Conservation (phyloP, 1,139 yeast species). For the Komagataea norvegica region DNA sequence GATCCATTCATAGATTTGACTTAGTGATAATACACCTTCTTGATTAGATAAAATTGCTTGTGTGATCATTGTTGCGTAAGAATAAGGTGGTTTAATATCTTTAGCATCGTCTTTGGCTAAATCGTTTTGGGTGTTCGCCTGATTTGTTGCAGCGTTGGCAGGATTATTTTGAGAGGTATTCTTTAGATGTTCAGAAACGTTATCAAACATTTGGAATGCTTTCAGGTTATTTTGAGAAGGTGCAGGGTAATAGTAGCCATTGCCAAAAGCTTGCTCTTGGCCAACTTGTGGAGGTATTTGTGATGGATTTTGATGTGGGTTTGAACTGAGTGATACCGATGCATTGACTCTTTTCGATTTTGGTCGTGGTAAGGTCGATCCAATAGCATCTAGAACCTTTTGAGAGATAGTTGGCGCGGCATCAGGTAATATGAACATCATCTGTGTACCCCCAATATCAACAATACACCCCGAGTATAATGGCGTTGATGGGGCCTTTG, state of each 20-base stretch:
- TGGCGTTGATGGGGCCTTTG: conserved; percentile 43
- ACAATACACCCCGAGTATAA: conserved; percentile 81
- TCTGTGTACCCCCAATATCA: conserved; percentile 95
- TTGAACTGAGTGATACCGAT: neutral
- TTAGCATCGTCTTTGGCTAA: conserved; percentile 85
- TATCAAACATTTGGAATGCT: conserved; percentile 53
- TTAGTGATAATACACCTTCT: conserved; percentile 82
- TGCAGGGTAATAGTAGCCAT: conserved; percentile 10
- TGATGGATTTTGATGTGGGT: neutral
- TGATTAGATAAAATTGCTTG: conserved; percentile 88
- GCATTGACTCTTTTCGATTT: conserved; percentile 24
- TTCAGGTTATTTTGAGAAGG: conserved; percentile 27
- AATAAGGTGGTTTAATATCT: conserved; percentile 93
- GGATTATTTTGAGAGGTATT: conserved; percentile 3
- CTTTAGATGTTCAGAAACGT: conserved; percentile 20
- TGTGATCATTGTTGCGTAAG: conserved; percentile 97
- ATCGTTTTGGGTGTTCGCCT: conserved; percentile 25
- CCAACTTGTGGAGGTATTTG: neutral
- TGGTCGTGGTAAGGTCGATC: conserved; percentile 31
- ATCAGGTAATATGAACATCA: conserved; percentile 97
- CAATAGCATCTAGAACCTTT: conserved; percentile 40
- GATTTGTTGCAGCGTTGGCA: conserved; percentile 7
- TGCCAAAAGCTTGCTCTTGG: conserved; percentile 1
- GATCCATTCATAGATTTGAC: conserved; percentile 92
- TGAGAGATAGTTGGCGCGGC: conserved; percentile 66